Conservation (phyloP, 805 yeast genomes). For the Kodamaea sagamina region DNA sequence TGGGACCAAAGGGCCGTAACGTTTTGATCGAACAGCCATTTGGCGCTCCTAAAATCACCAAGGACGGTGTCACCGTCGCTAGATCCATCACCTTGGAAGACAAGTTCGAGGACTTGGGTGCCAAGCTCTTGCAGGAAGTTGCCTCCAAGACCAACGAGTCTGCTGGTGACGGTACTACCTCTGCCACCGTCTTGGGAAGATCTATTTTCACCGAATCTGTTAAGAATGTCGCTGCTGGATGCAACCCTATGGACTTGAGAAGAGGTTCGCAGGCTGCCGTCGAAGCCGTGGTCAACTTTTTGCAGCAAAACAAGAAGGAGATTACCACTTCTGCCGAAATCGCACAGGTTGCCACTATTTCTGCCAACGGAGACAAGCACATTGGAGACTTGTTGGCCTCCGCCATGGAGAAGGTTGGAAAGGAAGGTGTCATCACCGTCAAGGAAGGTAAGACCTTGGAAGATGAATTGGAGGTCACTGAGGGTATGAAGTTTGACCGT, state of each 20-base stretch:
- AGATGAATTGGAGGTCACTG: constrained; percentile 93
- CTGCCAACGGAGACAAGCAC: constrained; percentile 94
- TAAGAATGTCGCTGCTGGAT: constrained; percentile 97
- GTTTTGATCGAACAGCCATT: constrained; percentile 95
- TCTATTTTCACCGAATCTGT: constrained; percentile 94
- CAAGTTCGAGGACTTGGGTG: constrained; percentile 95
- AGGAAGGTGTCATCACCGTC: constrained; percentile 98
- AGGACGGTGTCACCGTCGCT: constrained; percentile 98
- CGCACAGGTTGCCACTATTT: constrained; percentile 97
- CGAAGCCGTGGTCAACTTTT: constrained; percentile 82
- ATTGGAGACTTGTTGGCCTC: constrained; percentile 88
- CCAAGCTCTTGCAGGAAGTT: constrained; percentile 91
- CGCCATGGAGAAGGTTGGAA: constrained; percentile 98
- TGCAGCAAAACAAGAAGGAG: constrained; percentile 85
- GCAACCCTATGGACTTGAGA: constrained; percentile 98
- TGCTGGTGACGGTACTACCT: constrained; percentile 99
- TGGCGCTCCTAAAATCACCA: constrained; percentile 97
- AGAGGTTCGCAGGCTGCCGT: constrained; percentile 97
- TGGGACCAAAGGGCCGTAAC: constrained; percentile 98
- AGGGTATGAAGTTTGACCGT: constrained; percentile 98
- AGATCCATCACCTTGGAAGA: constrained; percentile 77
- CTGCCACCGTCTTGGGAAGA: constrained; percentile 95
- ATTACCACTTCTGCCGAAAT: constrained; percentile 92
- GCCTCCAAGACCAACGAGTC: constrained; percentile 96
- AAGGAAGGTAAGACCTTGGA: constrained; percentile 96